Base-by-base conservation (phyloP, 2,329 filamentous ascomycete species). In the Microascus cirrosus region DNA sequence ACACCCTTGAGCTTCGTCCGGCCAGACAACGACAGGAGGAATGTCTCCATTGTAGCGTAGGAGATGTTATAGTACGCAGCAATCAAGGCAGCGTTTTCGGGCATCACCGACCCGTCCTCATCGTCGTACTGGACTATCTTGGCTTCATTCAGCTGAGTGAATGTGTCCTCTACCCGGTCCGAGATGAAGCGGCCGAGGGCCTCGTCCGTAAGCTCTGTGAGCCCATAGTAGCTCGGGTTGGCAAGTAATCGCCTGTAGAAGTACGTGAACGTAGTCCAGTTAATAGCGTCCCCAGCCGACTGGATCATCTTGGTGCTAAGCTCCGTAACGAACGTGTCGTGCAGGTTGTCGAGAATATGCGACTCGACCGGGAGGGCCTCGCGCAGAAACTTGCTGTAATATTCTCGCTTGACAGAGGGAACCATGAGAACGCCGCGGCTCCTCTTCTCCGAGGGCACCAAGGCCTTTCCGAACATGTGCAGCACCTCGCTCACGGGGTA, bases 1-100 rank as follows among this genome's bases (percentile, higher is more conserved):
- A 99, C 92, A 53, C 91, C 91, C 80, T 99, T 99, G 63, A 99
- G 83, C 77, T 96, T 97, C 3, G 92, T 97, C 64, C 87, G 87
- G 50, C 85, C 85, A 58, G 84, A 92, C 53, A 99, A 80, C 15
- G 94, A 99, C 58, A 99, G 79, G 56, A 99, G 78, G 79, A 99
- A 93, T 0, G 94, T 99, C 74, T 99, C 93, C 92, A 99, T 99
- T 2, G 94, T 99, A 70, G 96, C 89, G 74, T 96, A 97, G 6
- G 93, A 96, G 67, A 99, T 96, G 73, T 96, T 97, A 80, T 99
- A 99, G 78, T 99, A 97, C 1, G 94, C 91, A 11, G 90, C 91
- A 67, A 99, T 97, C 89, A 96, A 96, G 63, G 94, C 94, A 2
- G 93, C 89, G 70, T 99, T 97, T 65, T 96, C 83, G 15, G 94